A percentile compares a stretch with the other conserved stretches of the same genome.
Conservation (phyloP, 768 basidiomycete species). For the Amanita muscaria region DNA sequence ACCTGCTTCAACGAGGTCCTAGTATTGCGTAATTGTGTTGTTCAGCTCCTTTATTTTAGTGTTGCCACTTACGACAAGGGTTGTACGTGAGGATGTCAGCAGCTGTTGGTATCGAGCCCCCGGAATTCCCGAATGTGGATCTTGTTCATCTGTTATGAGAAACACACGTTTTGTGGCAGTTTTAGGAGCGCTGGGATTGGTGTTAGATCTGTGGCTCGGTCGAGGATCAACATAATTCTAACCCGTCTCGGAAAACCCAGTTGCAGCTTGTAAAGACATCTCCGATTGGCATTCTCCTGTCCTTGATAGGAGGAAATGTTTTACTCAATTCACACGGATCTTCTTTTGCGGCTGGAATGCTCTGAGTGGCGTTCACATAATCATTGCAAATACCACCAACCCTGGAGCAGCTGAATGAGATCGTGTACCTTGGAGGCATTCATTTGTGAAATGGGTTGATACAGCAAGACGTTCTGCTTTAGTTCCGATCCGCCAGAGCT, state of each 20-base stretch:
- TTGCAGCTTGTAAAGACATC: slow-evolving; percentile 90
- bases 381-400: slow-evolving; percentile 30
- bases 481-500: slow-evolving; percentile 43
- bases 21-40: background rate
- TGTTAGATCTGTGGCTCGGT: background rate
- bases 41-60: background rate
- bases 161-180: slow-evolving; percentile 91
- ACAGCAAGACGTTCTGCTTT: slow-evolving; percentile 62
- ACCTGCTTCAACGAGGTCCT: slow-evolving; percentile 81
- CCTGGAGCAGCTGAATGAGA: slow-evolving; percentile 67
- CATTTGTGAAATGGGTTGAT: slow-evolving; percentile 69
- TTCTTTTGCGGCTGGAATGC: slow-evolving; percentile 48
- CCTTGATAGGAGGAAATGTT: slow-evolving; percentile 55
- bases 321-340: slow-evolving; percentile 48
- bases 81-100: slow-evolving; percentile 61
- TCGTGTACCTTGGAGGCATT: slow-evolving; percentile 77
- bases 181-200: slow-evolving; percentile 57
- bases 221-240: slow-evolving; percentile 12
- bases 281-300: slow-evolving; percentile 65
- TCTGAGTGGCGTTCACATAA: background rate
- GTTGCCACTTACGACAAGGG: slow-evolving; percentile 43
- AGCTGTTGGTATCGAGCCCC: slow-evolving; percentile 49
- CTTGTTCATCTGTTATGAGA: slow-evolving; percentile 84
- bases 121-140: slow-evolving; percentile 53
- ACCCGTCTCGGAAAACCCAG: slow-evolving; percentile 87